These are phyloP conservation scores for Dioscorea zingiberensis DNA, from an alignment of 106 monocot genomes.

Conservation along the genomic window DNA sequence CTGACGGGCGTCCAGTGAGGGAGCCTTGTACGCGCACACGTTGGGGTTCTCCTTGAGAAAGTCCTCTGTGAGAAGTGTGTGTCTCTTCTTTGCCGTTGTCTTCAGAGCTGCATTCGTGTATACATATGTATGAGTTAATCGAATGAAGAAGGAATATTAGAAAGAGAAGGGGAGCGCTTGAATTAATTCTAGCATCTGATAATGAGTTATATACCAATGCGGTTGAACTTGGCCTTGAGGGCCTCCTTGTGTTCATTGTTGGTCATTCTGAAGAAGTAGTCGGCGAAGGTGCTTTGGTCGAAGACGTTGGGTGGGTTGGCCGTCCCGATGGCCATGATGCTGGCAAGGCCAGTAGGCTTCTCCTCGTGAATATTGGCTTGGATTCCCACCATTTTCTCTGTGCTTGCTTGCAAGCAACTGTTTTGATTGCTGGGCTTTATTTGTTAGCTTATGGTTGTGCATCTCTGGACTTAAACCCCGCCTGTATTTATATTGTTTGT, in stretches of 20 bases:
- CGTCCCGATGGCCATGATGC: conserved; percentile 17
- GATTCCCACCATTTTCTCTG: too few relatives aligned
- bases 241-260: conserved; percentile 12
- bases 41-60: not conserved
- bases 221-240: conserved; percentile 12
- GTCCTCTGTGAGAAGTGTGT: not conserved
- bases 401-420: too few relatives aligned
- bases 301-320: not conserved
- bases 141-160: too few relatives aligned
- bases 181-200: too few relatives aligned
- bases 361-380: too few relatives aligned
- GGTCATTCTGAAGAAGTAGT: conserved; percentile 14
- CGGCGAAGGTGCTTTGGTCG: conserved; percentile 5
- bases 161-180: too few relatives aligned
- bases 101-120: conserved; percentile 5
- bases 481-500: too few relatives aligned
- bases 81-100: conserved; percentile 7
- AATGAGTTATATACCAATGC: not conserved
- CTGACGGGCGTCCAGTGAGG: conserved; percentile 4
- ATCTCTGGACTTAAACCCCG: too few relatives aligned
- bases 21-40: conserved; percentile 4
- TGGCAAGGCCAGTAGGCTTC: conserved; percentile 2
- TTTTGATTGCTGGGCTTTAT: too few relatives aligned
- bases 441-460: too few relatives aligned
- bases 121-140: too few relatives aligned